A percentile compares a stretch with the other conserved stretches of the same genome.
These are phyloP conservation scores for Picea glauca DNA, from an alignment of 75 land plant species.

Conservation along the genomic window DNA sequence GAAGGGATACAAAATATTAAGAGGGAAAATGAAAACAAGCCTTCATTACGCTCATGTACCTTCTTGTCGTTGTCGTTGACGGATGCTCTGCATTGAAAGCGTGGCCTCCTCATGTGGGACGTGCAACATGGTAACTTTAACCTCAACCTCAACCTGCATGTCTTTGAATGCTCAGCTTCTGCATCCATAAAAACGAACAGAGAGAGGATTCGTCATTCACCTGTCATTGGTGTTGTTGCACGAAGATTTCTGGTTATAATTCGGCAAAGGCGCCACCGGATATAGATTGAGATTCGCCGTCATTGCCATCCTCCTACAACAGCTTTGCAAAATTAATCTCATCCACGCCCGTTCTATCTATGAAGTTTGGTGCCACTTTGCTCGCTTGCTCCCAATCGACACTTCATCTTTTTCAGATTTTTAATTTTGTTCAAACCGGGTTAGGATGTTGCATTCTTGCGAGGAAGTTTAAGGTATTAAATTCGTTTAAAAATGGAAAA, in stretches of 20 bases:
- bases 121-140: neutral
- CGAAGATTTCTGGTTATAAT: neutral
- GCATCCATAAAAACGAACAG: neutral
- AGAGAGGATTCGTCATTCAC: neutral
- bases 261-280: neutral
- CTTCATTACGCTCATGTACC: neutral
- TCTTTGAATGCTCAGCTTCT: neutral
- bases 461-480: too few relatives aligned
- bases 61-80: neutral
- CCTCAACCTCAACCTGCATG: neutral
- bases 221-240: neutral
- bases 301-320: neutral
- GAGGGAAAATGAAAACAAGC: too few relatives aligned
- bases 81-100: constrained; percentile 3
- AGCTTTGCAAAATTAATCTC: neutral
- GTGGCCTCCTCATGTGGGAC: neutral
- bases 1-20: too few relatives aligned
- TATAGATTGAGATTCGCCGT: neutral
- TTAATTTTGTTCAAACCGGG: too few relatives aligned
- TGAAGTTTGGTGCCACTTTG: too few relatives aligned
- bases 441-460: too few relatives aligned
- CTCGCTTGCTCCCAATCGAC: too few relatives aligned
- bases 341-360: neutral
- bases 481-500: too few relatives aligned
- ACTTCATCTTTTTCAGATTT: too few relatives aligned